These are phyloP conservation scores for Populus tremula DNA, from an alignment of 345 rosid genomes.

Conservation along the genomic window DNA sequence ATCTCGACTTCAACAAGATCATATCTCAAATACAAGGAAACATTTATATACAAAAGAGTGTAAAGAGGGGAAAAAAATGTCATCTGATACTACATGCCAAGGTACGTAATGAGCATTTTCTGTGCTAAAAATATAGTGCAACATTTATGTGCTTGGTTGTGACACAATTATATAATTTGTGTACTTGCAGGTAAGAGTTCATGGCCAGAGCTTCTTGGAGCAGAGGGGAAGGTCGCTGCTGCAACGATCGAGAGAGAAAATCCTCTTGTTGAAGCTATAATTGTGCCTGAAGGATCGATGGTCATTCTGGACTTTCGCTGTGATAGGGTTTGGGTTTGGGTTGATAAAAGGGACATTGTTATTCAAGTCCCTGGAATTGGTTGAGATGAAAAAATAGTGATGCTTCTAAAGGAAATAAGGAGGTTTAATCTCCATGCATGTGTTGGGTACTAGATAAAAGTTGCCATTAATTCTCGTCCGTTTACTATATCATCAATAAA, in stretches of 20 bases:
- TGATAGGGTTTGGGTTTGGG: slow-evolving; percentile 22
- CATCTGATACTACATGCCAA: neutral
- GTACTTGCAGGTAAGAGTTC: slow-evolving; percentile 15
- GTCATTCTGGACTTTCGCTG: neutral
- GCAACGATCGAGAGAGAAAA: slow-evolving; percentile 23
- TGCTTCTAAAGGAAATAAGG: neutral
- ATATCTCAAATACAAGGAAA: neutral
- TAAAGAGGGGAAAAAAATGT: neutral
- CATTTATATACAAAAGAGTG: neutral
- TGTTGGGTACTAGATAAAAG: neutral
- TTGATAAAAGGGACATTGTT: slow-evolving; percentile 9
- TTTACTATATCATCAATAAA: neutral
- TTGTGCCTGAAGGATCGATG: neutral
- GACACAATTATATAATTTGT: neutral
- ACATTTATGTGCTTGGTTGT: neutral
- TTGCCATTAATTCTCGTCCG: no score
- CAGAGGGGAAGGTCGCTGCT: neutral
- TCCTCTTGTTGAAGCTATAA: neutral
- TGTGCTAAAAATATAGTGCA: neutral
- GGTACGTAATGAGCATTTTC: neutral
- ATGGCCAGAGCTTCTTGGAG: slow-evolving; percentile 25
- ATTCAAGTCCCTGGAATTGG: neutral
- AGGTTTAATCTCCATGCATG: neutral
- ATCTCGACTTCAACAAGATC: neutral
- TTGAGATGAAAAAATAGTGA: neutral